Evolutionary conservation across 331 rosid genomes (phyloP).

Genomic region (Dryas integrifolia): DNA sequence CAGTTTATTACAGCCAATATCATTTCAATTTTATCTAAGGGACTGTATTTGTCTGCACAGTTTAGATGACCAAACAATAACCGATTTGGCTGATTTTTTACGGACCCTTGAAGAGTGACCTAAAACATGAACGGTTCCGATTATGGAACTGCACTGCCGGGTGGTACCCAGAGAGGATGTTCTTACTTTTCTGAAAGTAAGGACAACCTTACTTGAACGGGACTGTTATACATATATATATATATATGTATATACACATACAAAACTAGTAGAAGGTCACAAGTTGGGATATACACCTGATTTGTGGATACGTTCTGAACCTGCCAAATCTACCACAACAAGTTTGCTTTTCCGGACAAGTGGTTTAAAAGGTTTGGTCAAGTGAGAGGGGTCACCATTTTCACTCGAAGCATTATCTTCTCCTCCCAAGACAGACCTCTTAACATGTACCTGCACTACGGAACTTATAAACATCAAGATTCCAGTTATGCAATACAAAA

Average conservation of each 20-base stretch:
- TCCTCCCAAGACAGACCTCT: slow-evolving; percentile 65
- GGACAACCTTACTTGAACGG: too few species aligned
- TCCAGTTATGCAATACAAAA: slow-evolving; percentile 15
- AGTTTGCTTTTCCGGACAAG: slow-evolving; percentile 91
- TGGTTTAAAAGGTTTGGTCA: slow-evolving; percentile 73
- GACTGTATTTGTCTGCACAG: too few species aligned
- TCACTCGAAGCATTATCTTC: slow-evolving; percentile 61
- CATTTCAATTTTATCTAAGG: too few species aligned
- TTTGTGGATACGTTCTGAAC: slow-evolving; percentile 94
- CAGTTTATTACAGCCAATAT: too few species aligned
- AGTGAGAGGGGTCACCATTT: slow-evolving; percentile 68
- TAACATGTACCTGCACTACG: slow-evolving; percentile 73
- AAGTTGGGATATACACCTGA: slow-evolving; percentile 60
- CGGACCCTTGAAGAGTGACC: too few species aligned
- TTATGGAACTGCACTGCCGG: too few species aligned
- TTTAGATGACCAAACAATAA: too few species aligned
- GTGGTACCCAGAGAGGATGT: too few species aligned
- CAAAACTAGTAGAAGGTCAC: not conserved
- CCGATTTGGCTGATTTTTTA: too few species aligned
- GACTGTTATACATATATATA: too few species aligned
- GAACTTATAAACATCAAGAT: slow-evolving; percentile 36
- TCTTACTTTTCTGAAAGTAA: too few species aligned
- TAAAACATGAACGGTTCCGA: too few species aligned
- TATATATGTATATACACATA: not conserved
- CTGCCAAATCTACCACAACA: slow-evolving; percentile 95